A percentile compares a stretch with the other conserved stretches of the same genome.
phyloP scores from a whole-genome alignment of 768 basidiomycete species.

The Kockovaella imperatae region DNA sequence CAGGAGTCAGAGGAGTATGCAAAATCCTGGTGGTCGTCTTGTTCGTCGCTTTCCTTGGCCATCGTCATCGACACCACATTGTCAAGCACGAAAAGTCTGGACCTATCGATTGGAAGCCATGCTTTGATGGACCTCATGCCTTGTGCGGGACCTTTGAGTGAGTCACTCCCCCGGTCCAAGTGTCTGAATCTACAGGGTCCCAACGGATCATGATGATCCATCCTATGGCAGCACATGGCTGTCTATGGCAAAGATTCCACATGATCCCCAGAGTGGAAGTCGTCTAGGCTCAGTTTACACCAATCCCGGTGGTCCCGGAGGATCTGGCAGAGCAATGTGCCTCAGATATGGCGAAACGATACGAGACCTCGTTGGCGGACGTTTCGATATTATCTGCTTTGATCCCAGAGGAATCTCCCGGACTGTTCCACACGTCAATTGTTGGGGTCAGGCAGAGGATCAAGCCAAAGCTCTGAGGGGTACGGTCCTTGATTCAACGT shows the following conservation, averaged over 20 bases:
- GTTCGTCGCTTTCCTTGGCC: no score
- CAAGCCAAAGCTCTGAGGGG: conserved; percentile 2
- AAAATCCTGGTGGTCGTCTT: no score
- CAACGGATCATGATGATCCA: background rate
- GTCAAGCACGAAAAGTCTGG: no score
- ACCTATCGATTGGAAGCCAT: no score
- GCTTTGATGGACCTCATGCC: no score
- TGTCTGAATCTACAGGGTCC: no score
- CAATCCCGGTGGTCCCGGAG: conserved; percentile 14
- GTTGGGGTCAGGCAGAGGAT: conserved; percentile 2
- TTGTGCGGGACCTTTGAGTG: no score
- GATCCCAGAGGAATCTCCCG: conserved; percentile 21
- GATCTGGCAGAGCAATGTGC: background rate
- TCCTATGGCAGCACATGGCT: background rate
- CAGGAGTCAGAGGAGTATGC: no score
- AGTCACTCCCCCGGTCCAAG: no score
- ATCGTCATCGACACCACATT: no score
- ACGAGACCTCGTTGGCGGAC: conserved; percentile 5
- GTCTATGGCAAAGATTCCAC: background rate
- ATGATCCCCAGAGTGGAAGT: background rate
- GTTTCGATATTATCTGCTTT: conserved; percentile 15
- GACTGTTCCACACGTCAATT: conserved; percentile 12
- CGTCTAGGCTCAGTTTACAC: conserved; percentile 7
- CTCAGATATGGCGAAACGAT: conserved; percentile 5
- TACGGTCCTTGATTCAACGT: conserved; percentile 4